Percentiles rank a stretch among this genome's conserved stretches.
phyloP scores from a whole-genome alignment of 140 eudicot genomes.

The Stevia rebaudiana region DNA sequence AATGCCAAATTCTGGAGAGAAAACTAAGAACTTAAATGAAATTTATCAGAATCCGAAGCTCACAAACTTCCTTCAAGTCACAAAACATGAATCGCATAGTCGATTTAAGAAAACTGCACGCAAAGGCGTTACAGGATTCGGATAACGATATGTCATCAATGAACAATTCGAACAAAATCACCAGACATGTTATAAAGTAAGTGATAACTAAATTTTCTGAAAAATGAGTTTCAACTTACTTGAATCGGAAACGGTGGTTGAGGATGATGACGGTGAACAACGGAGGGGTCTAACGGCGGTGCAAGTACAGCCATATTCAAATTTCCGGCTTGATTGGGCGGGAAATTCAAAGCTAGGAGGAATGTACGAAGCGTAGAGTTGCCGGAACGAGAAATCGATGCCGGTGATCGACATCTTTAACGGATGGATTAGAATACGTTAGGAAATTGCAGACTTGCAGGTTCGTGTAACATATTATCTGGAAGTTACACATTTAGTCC shows the following conservation, averaged over 20 bases:
- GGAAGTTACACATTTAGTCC: neutral
- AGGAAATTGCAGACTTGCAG: neutral
- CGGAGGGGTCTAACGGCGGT: neutral
- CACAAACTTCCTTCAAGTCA: neutral
- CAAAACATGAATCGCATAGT: neutral
- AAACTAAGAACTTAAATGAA: neutral
- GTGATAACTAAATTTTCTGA: neutral
- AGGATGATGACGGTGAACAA: constrained; percentile 22
- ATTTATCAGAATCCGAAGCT: neutral
- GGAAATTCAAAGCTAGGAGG: constrained; percentile 5
- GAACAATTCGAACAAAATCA: neutral
- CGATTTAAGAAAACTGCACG: neutral
- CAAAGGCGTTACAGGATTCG: neutral
- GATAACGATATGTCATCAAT: neutral
- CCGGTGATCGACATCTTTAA: constrained; percentile 32
- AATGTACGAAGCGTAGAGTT: neutral
- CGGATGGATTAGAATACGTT: constrained; percentile 24
- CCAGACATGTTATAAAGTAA: neutral
- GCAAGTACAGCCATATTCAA: constrained; percentile 6
- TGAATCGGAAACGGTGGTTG: constrained; percentile 18
- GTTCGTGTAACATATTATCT: neutral
- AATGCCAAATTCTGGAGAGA: neutral
- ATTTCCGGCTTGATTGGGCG: constrained; percentile 23
- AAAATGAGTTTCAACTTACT: neutral
- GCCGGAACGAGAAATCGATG: constrained; percentile 26